Base-by-base conservation (phyloP, 805 yeast genomes). In the Lachancea cidri region DNA sequence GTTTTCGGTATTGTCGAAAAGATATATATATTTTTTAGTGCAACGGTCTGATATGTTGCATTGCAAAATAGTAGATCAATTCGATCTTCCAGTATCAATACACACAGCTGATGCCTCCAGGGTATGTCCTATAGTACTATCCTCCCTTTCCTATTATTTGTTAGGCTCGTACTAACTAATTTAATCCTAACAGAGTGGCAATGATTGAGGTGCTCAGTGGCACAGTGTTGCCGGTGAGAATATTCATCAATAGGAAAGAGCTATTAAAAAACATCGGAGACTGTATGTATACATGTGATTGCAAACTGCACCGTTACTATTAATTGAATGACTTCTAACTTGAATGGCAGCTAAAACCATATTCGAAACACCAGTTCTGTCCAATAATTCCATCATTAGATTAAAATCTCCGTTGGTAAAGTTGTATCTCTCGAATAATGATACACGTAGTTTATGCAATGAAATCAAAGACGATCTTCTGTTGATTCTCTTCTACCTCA, bases 281-380 rank as follows among this genome's bases (percentile, higher is more conserved):
- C 18, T 7, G 33, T 50, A 13, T 34, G 39, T 39, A 15, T 22
- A 15, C 17, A n/a, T n/a, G 11, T n/a, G 16, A 36, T 27, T n/a
- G n/a, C n/a, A n/a, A n/a, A n/a, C n/a, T n/a, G n/a, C n/a, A n/a
- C n/a, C n/a, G n/a, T n/a, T n/a, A n/a, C n/a, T n/a, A n/a, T n/a
- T n/a, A 17, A 14, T 16, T 29, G 20, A 37, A 16, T 17, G 9
- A 16, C 18, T 29, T 4, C 36, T 19, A 42, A 38, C 46, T 14
- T 2, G 13, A 5, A 24, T 15, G 17, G 14, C 38, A 38, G 43
- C 44, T 15, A 39, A 49, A 5, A 43, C 60, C 1, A 38, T 56
- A 4, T 57, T 62, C 34, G 61, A 62, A 22, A 58, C 65, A 4
- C 66, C 66, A 1, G 39, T 62, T 9, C 43, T 60, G n/a, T 57